Percentiles rank a stretch among this genome's conserved stretches.
Conservation (phyloP, 306 rosid species). For the Gleditsia sinensis region DNA sequence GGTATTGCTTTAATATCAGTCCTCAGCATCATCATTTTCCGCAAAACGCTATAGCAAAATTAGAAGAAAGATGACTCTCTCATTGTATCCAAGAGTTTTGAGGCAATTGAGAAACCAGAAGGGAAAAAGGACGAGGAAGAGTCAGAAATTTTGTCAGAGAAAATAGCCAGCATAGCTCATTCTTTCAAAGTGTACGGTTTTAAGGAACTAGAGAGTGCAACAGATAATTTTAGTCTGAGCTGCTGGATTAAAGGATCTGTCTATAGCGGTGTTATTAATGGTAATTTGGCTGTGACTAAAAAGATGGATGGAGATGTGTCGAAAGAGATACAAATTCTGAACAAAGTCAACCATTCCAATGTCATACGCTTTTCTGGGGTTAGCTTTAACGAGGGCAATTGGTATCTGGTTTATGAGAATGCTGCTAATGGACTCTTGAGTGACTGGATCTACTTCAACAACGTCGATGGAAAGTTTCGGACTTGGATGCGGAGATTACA, state of each 20-base stretch:
- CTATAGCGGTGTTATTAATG: conserved; percentile 56
- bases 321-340: conserved; percentile 63
- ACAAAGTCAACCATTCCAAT: conserved; percentile 78
- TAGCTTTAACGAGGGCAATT: conserved; percentile 67
- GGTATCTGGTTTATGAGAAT: conserved; percentile 84
- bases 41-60: conserved; percentile 12
- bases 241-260: conserved; percentile 62
- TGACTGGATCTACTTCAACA: conserved; percentile 60
- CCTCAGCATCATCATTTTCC: conserved; percentile 40
- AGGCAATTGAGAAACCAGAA: conserved; percentile 41
- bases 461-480: conserved; percentile 42
- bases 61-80: conserved; percentile 29
- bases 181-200: conserved; percentile 66
- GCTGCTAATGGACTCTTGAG: conserved; percentile 76
- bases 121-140: conserved; percentile 37
- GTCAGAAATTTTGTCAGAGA: conserved; percentile 46
- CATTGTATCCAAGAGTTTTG: conserved; percentile 34
- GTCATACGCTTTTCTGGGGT: conserved; percentile 77
- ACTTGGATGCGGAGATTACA: conserved; percentile 76
- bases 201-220: conserved; percentile 69
- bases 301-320: conserved; percentile 69
- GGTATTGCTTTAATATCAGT: conserved; percentile 37
- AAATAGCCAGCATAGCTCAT: conserved; percentile 57
- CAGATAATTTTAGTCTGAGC: conserved; percentile 60
- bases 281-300: conserved; percentile 70